Percentiles rank a stretch among this genome's conserved stretches.
Evolutionary conservation across 129 eudicot genomes (phyloP).

Genomic region (Artemisia tridentata): DNA sequence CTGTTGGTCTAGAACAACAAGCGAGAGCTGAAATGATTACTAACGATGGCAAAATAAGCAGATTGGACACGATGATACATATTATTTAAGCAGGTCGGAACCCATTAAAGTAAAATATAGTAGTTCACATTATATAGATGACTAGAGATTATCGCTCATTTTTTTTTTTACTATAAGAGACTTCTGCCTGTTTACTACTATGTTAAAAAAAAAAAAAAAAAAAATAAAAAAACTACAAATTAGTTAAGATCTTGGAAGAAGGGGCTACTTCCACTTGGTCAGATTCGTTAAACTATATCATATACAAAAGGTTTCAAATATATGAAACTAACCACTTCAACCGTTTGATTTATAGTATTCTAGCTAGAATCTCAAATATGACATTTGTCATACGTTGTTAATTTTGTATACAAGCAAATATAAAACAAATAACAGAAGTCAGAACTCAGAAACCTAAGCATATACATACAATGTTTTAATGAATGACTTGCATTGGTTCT

Average conservation of each 20-base stretch:
- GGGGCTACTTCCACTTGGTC: neutral
- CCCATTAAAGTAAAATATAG: too few relatives aligned
- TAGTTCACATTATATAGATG: too few relatives aligned
- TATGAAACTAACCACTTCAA: neutral
- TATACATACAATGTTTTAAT: neutral
- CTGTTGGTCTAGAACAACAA: too few relatives aligned
- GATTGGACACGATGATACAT: too few relatives aligned
- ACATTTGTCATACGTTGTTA: slow-evolving; percentile 15
- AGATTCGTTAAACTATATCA: neutral
- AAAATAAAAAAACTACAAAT: too few relatives aligned
- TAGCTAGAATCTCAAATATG: neutral
- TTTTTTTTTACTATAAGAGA: neutral
- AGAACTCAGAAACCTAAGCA: neutral
- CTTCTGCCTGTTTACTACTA: neutral
- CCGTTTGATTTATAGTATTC: slow-evolving; percentile 7
- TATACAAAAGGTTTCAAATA: neutral
- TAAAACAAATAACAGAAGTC: slow-evolving; percentile 3
- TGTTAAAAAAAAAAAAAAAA: too few relatives aligned
- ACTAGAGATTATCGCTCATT: too few relatives aligned
- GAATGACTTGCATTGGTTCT: neutral
- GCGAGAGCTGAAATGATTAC: too few relatives aligned
- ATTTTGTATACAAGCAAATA: neutral
- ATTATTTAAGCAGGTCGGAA: too few relatives aligned
- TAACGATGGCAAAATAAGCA: too few relatives aligned
- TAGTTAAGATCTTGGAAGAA: neutral